Percentiles rank a stretch among this genome's conserved stretches.
Conservation (phyloP, 352 stramenopile genomes). For the Phytophthora sp. region DNA sequence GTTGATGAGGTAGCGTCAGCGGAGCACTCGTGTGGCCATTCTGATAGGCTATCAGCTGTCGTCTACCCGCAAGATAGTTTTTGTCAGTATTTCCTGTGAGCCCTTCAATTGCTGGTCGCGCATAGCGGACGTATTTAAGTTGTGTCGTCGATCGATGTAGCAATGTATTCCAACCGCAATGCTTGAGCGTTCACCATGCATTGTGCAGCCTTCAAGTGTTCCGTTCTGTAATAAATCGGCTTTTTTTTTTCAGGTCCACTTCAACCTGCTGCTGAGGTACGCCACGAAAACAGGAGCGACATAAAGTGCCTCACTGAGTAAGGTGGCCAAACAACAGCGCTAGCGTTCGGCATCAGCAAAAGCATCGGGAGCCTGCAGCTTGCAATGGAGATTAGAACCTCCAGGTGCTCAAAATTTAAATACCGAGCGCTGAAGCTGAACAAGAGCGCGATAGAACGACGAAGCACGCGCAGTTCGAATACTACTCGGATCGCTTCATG, state of each 20-base stretch:
- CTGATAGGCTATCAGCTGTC: background rate
- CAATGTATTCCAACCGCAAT: conserved; percentile 7
- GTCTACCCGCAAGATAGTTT: conserved; percentile 11
- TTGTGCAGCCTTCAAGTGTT: conserved; percentile 4
- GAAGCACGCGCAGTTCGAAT: conserved; percentile 71
- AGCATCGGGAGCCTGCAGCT: conserved; percentile 44
- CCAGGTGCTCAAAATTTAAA: conserved; percentile 66
- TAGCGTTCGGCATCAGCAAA: background rate
- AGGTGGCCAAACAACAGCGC: too few relatives aligned
- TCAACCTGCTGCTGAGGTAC: too few relatives aligned
- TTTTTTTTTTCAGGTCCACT: too few relatives aligned
- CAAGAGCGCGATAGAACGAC: conserved; percentile 73
- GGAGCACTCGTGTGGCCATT: background rate
- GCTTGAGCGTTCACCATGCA: conserved; percentile 7
- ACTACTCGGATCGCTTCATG: conserved; percentile 80
- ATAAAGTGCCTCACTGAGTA: too few relatives aligned
- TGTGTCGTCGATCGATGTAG: background rate
- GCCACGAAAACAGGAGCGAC: too few relatives aligned
- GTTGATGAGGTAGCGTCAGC: conserved; percentile 12
- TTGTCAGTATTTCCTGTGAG: conserved; percentile 18
- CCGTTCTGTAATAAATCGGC: too few relatives aligned
- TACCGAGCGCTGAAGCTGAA: conserved; percentile 60
- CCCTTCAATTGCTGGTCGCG: conserved; percentile 1
- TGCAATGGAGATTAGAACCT: conserved; percentile 58
- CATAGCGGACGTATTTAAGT: conserved; percentile 14